These are phyloP conservation scores for Baudoinia panamericana DNA, from an alignment of 495 filamentous ascomycete genomes.

Conservation along the genomic window DNA sequence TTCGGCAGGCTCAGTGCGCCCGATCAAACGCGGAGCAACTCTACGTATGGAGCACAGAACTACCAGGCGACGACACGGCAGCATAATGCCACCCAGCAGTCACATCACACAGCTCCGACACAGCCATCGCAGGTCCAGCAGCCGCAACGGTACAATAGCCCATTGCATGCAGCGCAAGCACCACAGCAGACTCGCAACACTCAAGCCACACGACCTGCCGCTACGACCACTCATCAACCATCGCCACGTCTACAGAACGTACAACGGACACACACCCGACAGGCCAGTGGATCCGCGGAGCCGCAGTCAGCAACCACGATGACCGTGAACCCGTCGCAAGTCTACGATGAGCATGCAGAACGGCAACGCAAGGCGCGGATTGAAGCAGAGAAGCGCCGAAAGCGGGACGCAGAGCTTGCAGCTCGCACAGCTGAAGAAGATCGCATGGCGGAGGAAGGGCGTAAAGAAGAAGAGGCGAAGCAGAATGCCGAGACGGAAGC, in stretches of 20 bases:
- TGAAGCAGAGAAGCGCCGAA: constrained; percentile 15
- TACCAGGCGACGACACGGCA: constrained; percentile 8
- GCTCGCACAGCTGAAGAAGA: constrained; percentile 21
- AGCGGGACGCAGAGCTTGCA: constrained; percentile 11
- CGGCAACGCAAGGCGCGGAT: constrained; percentile 24
- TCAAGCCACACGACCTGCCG: not conserved
- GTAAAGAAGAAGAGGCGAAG: constrained; percentile 9
- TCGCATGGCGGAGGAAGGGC: constrained; percentile 16
- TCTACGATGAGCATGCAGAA: constrained; percentile 32
- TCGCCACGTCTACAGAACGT: constrained; percentile 8
- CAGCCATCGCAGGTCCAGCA: constrained; percentile 8
- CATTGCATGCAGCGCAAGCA: constrained; percentile 11
- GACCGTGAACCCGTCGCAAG: constrained; percentile 32
- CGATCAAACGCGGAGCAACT: constrained; percentile 1
- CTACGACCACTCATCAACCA: constrained; percentile 5
- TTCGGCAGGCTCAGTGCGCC: constrained; percentile 5
- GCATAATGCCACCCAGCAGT: constrained; percentile 4
- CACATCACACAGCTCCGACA: not conserved
- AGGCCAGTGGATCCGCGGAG: constrained; percentile 17
- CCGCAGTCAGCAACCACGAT: constrained; percentile 22
- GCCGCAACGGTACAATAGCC: constrained; percentile 18
- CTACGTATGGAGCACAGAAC: not conserved
- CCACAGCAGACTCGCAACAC: constrained; percentile 5
- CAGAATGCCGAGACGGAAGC: constrained; percentile 4
- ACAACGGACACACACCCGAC: not conserved